Percentiles rank a stretch among this genome's conserved stretches.
These are phyloP conservation scores for Pyrenopolyporus hunteri DNA, from an alignment of 495 filamentous ascomycete species.

Conservation along the genomic window DNA sequence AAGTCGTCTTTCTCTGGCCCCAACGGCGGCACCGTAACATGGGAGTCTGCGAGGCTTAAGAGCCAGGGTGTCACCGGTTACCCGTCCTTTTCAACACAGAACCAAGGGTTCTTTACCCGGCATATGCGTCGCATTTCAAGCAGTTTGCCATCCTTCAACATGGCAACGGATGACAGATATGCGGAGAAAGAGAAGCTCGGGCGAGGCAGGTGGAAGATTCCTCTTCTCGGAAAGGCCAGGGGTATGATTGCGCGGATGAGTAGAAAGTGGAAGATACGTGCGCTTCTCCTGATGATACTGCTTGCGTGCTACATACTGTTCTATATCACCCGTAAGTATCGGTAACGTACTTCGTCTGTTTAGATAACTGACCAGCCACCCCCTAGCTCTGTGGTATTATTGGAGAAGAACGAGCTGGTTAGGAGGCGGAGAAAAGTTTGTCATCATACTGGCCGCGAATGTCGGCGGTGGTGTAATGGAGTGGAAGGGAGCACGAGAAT, in stretches of 20 bases:
- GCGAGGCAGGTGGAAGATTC: conserved; percentile 51
- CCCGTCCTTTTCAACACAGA: conserved; percentile 82
- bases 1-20: conserved; percentile 51
- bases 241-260: conserved; percentile 49
- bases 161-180: conserved; percentile 51
- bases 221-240: conserved; percentile 48
- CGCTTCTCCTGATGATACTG: conserved; percentile 63
- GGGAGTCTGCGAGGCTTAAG: conserved; percentile 83
- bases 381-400: conserved; percentile 52
- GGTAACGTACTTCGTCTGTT: not conserved
- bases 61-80: conserved; percentile 69
- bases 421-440: conserved; percentile 87
- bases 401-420: conserved; percentile 58
- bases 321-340: conserved; percentile 68
- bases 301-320: conserved; percentile 69
- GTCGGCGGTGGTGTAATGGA: conserved; percentile 98
- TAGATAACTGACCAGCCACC: conserved; percentile 15
- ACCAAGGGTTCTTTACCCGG: conserved; percentile 77
- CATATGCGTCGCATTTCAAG: conserved; percentile 77
- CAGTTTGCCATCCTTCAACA: conserved; percentile 73
- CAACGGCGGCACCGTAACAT: conserved; percentile 68
- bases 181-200: conserved; percentile 80
- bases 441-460: conserved; percentile 93
- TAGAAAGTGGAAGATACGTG: conserved; percentile 61
- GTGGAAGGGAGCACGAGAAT: conserved; percentile 96